These are phyloP conservation scores for Apiotrichum sp. DNA, from an alignment of 1,284 basidiomycete species.

Conservation along the genomic window DNA sequence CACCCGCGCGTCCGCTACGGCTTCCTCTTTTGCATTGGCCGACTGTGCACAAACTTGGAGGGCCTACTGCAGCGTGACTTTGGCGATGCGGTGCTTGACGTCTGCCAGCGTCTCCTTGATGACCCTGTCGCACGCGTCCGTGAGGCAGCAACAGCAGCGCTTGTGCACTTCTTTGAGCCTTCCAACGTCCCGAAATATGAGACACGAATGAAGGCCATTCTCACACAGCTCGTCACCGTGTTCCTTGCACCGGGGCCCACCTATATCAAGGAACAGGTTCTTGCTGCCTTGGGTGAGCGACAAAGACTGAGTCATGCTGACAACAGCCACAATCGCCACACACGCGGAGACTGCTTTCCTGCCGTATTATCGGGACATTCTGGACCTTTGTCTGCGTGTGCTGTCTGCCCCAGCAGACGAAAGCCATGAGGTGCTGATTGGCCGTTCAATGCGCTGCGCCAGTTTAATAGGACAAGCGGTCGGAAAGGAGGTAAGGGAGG, in stretches of 20 bases:
- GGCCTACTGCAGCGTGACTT: slow-evolving; percentile 29
- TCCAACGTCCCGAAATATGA: slow-evolving; percentile 64
- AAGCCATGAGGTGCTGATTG: slow-evolving; percentile 61
- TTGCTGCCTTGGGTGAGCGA: slow-evolving; percentile 55
- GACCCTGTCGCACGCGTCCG: slow-evolving; percentile 72
- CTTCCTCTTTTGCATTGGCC: slow-evolving; percentile 79
- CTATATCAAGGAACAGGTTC: slow-evolving; percentile 76
- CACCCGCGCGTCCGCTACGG: slow-evolving; percentile 76
- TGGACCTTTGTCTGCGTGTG: slow-evolving; percentile 51
- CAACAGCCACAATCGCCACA: slow-evolving; percentile 72
- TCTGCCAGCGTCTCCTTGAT: slow-evolving; percentile 64
- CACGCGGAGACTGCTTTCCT: slow-evolving; percentile 57
- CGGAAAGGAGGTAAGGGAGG: slow-evolving; percentile 46
- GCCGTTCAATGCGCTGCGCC: slow-evolving; percentile 80
- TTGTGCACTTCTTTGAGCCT: slow-evolving; percentile 85
- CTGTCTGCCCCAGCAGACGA: slow-evolving; percentile 58
- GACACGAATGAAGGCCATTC: slow-evolving; percentile 56
- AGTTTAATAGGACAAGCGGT: slow-evolving; percentile 76
- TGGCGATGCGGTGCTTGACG: slow-evolving; percentile 50
- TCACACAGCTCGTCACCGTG: slow-evolving; percentile 7
- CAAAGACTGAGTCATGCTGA: neutral
- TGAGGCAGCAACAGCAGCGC: slow-evolving; percentile 70
- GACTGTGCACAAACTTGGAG: slow-evolving; percentile 65
- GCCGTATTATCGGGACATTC: slow-evolving; percentile 30
- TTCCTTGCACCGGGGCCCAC: slow-evolving; percentile 24